Percentiles rank a stretch among this genome's conserved stretches.
These are phyloP conservation scores for Trebouxia sp. DNA, from an alignment of 139 green algal genomes.

Conservation along the genomic window DNA sequence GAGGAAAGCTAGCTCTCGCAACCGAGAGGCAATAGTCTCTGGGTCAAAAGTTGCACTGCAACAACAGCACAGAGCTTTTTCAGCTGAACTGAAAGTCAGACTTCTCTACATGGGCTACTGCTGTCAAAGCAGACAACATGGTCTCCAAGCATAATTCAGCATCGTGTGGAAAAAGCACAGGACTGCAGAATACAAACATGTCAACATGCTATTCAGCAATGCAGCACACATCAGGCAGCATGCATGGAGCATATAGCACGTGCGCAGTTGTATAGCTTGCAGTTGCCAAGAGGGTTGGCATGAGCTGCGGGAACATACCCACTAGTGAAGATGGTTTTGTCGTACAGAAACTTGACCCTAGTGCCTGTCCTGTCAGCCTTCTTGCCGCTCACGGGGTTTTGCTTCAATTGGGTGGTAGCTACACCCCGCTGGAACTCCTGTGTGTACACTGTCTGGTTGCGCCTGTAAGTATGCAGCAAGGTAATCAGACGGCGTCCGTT, in stretches of 20 bases:
- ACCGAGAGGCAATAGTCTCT: conserved; percentile 75
- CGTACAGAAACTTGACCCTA: conserved; percentile 84
- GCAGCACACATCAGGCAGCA: too few species aligned
- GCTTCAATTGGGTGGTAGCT: not conserved
- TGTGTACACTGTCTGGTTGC: conserved; percentile 43
- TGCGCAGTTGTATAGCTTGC: not conserved
- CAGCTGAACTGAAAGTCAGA: too few species aligned
- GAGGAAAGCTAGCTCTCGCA: conserved; percentile 96
- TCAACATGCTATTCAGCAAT: too few species aligned
- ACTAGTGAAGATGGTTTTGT: conserved; percentile 76
- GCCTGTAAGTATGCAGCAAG: conserved; percentile 17
- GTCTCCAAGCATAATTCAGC: too few species aligned
- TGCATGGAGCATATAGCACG: too few species aligned
- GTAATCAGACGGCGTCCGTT: not conserved
- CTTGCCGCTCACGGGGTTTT: not conserved
- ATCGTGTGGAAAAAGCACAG: too few species aligned
- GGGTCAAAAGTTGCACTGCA: conserved; percentile 71
- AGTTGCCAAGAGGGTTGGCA: not conserved
- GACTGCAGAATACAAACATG: too few species aligned
- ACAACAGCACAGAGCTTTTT: not conserved
- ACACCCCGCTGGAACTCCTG: conserved; percentile 80
- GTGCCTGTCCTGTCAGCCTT: conserved; percentile 52
- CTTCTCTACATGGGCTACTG: too few species aligned
- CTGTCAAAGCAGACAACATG: too few species aligned
- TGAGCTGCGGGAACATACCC: conserved; percentile 32